These are phyloP conservation scores for Asclepias syriaca DNA, from an alignment of 257 asterid genomes.

Conservation along the genomic window DNA sequence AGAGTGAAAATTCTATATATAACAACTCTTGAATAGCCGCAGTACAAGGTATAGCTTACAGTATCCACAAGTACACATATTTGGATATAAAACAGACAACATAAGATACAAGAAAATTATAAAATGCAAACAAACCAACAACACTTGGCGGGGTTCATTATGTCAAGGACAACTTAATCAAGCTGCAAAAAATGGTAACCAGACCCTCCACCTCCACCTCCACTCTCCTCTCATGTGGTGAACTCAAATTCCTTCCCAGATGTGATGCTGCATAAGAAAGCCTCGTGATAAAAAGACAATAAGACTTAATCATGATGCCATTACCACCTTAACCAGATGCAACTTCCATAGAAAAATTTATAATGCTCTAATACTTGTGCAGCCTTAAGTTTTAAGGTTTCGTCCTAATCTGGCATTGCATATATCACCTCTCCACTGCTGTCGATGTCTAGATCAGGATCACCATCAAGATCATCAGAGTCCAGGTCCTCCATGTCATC, in stretches of 20 bases:
- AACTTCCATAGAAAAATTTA: not conserved
- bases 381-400: not conserved
- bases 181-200: constrained; percentile 1
- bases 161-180: not conserved
- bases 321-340: not conserved
- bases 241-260: not conserved
- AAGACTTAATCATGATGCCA: not conserved
- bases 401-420: constrained; percentile 35
- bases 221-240: not conserved
- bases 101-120: not conserved
- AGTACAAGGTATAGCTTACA: not conserved
- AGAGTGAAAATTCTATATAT: not conserved
- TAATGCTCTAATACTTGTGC: not conserved
- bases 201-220: not conserved
- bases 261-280: not conserved
- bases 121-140: not conserved
- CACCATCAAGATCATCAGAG: constrained; percentile 81
- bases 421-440: constrained; percentile 95
- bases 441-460: constrained; percentile 86
- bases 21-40: not conserved
- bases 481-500: constrained; percentile 86
- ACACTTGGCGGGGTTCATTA: not conserved
- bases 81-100: constrained; percentile 11
- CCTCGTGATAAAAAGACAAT: not conserved
- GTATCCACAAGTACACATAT: constrained; percentile 6